Conservation (phyloP, 2,329 filamentous ascomycete species). For the Alternaria sp. region DNA sequence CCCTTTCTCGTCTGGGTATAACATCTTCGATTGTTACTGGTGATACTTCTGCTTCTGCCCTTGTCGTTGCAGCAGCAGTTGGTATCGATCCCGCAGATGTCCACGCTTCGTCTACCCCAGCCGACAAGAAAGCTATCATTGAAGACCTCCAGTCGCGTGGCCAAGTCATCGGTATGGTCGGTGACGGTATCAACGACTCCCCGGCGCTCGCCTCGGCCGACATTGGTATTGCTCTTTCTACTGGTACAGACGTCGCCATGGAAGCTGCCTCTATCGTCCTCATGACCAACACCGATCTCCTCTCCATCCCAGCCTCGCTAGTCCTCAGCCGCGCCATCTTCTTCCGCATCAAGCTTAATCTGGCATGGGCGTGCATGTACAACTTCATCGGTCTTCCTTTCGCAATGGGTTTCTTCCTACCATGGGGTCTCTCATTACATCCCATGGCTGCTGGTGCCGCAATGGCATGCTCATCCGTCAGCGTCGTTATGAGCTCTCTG, state of each 20-base stretch:
- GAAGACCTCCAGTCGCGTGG: constrained; percentile 74
- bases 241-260: constrained; percentile 95
- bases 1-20: constrained; percentile 83
- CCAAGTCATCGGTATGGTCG: constrained; percentile 88
- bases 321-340: constrained; percentile 86
- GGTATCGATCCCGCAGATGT: constrained; percentile 80
- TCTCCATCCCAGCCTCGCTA: constrained; percentile 89
- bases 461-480: constrained; percentile 90
- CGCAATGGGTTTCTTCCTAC: constrained; percentile 94
- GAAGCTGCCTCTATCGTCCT: constrained; percentile 95
- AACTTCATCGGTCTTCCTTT: constrained; percentile 91
- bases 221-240: constrained; percentile 90
- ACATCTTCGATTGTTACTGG: constrained; percentile 92
- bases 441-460: constrained; percentile 94
- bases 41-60: constrained; percentile 82
- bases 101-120: constrained; percentile 84
- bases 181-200: constrained; percentile 98
- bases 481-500: constrained; percentile 83
- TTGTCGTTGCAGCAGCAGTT: constrained; percentile 81
- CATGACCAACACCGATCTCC: constrained; percentile 89
- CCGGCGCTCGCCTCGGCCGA: constrained; percentile 91
- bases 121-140: constrained; percentile 89
- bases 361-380: constrained; percentile 92
- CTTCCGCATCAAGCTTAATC: constrained; percentile 88
- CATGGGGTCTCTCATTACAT: constrained; percentile 84